These are phyloP conservation scores for Cyberlindnera suaveolens DNA, from an alignment of 805 yeast genomes.

Conservation along the genomic window DNA sequence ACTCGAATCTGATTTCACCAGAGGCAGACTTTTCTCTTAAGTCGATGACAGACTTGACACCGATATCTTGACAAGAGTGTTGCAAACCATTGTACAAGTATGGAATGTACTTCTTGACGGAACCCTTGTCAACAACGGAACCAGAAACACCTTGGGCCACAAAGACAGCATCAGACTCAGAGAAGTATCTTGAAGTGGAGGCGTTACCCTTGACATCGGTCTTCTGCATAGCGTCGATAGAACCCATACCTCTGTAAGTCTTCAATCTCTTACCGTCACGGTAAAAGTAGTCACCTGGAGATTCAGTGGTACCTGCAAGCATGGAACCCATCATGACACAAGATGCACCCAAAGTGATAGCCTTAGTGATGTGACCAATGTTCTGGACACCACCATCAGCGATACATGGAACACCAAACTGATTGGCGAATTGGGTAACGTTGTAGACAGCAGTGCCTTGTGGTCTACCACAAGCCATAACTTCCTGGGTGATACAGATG, in stretches of 20 bases:
- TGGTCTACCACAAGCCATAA: constrained; percentile 99
- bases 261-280: constrained; percentile 97
- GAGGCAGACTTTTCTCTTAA: constrained; percentile 58
- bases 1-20: constrained; percentile 86
- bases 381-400: constrained; percentile 99
- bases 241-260: constrained; percentile 99
- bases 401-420: constrained; percentile 96
- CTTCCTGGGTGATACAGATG: constrained; percentile 98
- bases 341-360: constrained; percentile 94
- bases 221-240: constrained; percentile 96
- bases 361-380: constrained; percentile 97
- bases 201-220: constrained; percentile 89
- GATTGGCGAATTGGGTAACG: constrained; percentile 88
- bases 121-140: constrained; percentile 94
- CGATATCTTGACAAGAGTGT: constrained; percentile 98
- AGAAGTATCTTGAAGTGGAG: constrained; percentile 95
- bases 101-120: constrained; percentile 88
- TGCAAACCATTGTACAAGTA: constrained; percentile 92
- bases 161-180: constrained; percentile 89
- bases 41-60: constrained; percentile 59
- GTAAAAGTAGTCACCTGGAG: constrained; percentile 98
- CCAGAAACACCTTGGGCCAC: constrained; percentile 99
- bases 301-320: constrained; percentile 96
- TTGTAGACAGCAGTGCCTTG: constrained; percentile 98
- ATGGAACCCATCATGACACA: constrained; percentile 99